Conservation (phyloP, 345 rosid species). For the Carallia pectinifolia region DNA sequence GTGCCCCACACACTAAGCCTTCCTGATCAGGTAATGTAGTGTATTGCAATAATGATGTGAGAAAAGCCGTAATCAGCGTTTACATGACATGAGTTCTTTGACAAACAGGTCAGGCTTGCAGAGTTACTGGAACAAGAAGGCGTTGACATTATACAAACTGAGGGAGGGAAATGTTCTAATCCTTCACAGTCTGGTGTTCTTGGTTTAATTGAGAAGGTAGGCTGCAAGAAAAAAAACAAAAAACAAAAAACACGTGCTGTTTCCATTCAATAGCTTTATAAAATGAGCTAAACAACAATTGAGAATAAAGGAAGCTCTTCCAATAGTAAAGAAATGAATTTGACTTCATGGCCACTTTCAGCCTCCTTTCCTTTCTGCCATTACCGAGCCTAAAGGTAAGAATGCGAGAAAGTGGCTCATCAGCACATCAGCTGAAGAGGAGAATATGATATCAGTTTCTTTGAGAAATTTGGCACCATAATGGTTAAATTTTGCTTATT, state of each 20-base stretch:
- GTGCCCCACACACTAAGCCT: constrained; percentile 63
- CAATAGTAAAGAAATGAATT: no score
- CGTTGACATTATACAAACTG: constrained; percentile 60
- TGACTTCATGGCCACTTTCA: no score
- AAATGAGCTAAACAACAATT: not conserved
- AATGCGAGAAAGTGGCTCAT: no score
- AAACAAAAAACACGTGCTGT: no score
- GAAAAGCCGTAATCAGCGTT: not conserved
- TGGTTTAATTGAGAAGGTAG: constrained; percentile 66
- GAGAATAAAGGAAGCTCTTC: not conserved
- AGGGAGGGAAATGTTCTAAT: constrained; percentile 62
- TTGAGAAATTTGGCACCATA: no score
- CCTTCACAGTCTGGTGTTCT: constrained; percentile 57
- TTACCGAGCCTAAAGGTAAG: no score
- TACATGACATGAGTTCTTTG: not conserved
- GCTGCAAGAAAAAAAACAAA: not conserved
- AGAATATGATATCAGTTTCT: no score
- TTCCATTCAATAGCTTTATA: not conserved
- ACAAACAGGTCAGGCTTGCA: constrained; percentile 56
- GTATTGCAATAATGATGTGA: not conserved
- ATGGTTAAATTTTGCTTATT: no score
- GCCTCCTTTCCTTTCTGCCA: no score
- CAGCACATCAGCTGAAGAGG: no score
- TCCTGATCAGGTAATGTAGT: constrained; percentile 51
- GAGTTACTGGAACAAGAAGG: constrained; percentile 61